These are phyloP conservation scores for Clitocybe nebularis DNA, from an alignment of 1,284 basidiomycete species.

Conservation along the genomic window DNA sequence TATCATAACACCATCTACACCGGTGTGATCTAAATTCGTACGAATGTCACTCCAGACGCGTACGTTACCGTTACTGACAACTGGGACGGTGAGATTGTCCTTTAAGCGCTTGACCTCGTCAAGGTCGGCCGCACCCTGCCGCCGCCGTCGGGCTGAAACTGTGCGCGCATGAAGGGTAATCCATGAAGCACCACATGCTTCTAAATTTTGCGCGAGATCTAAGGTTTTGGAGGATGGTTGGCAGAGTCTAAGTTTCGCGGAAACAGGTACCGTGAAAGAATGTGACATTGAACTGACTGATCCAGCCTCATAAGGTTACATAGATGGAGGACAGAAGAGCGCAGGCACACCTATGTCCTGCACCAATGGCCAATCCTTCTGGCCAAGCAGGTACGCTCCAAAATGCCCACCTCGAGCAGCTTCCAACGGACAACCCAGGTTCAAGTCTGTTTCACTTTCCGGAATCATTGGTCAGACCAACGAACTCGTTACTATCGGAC, in stretches of 20 bases:
- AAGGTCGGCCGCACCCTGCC: conserved; percentile 68
- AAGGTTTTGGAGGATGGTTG: conserved; percentile 54
- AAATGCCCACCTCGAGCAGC: conserved; percentile 63
- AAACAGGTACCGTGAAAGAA: conserved; percentile 57
- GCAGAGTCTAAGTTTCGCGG: conserved; percentile 61
- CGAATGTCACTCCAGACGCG: conserved; percentile 51
- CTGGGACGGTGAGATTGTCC: conserved; percentile 45
- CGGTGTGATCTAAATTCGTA: conserved; percentile 49
- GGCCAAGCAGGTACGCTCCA: conserved; percentile 68
- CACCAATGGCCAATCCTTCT: conserved; percentile 68
- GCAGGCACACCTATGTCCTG: conserved; percentile 52
- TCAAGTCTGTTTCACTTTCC: conserved; percentile 36
- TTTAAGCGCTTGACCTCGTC: conserved; percentile 53
- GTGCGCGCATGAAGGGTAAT: conserved; percentile 70
- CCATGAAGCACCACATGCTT: conserved; percentile 59
- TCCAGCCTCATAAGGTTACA: conserved; percentile 1
- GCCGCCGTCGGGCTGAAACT: conserved; percentile 59
- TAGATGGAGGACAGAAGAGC: neutral
- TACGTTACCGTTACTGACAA: conserved; percentile 79
- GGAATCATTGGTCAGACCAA: conserved; percentile 9
- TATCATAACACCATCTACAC: conserved; percentile 76
- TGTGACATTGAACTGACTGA: conserved; percentile 57
- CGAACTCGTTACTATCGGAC: conserved; percentile 12
- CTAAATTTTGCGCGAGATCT: conserved; percentile 52
- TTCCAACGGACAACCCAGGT: conserved; percentile 69